Evolutionary conservation across 306 rosid genomes (phyloP).

Genomic region (Castanea mollissima): DNA sequence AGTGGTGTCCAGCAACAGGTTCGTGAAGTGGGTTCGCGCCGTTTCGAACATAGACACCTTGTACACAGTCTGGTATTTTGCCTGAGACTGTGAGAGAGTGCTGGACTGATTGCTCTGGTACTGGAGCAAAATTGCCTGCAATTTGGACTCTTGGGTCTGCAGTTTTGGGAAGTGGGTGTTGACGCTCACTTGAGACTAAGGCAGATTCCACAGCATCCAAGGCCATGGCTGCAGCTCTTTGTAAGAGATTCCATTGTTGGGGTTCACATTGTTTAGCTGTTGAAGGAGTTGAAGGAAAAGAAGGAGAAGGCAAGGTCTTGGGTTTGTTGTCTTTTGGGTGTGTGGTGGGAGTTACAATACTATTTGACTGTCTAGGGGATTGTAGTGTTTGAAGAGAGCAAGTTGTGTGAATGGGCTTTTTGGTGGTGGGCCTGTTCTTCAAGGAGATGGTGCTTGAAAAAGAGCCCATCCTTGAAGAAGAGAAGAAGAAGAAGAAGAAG

Average conservation of each 20-base stretch:
- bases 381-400: slow-evolving; percentile 67
- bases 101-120: slow-evolving; percentile 52
- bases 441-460: slow-evolving; percentile 28
- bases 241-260: slow-evolving; percentile 48
- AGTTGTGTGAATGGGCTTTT: neutral
- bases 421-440: neutral
- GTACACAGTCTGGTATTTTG: slow-evolving; percentile 67
- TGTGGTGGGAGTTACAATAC: slow-evolving; percentile 3
- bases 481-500: slow-evolving; percentile 16
- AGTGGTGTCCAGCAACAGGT: slow-evolving; percentile 87
- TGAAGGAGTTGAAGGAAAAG: neutral
- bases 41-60: slow-evolving; percentile 80
- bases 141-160: slow-evolving; percentile 90
- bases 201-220: slow-evolving; percentile 60
- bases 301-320: neutral
- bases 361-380: slow-evolving; percentile 29
- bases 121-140: slow-evolving; percentile 92
- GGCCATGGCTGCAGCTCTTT: slow-evolving; percentile 56
- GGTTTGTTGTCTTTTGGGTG: neutral
- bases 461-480: slow-evolving; percentile 18
- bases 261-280: slow-evolving; percentile 2
- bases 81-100: slow-evolving; percentile 53
- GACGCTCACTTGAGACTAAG: slow-evolving; percentile 45
- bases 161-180: slow-evolving; percentile 76
- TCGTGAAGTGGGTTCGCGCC: slow-evolving; percentile 91